Evolutionary conservation across 345 rosid species (phyloP).

Genomic region (Brassica juncea): DNA sequence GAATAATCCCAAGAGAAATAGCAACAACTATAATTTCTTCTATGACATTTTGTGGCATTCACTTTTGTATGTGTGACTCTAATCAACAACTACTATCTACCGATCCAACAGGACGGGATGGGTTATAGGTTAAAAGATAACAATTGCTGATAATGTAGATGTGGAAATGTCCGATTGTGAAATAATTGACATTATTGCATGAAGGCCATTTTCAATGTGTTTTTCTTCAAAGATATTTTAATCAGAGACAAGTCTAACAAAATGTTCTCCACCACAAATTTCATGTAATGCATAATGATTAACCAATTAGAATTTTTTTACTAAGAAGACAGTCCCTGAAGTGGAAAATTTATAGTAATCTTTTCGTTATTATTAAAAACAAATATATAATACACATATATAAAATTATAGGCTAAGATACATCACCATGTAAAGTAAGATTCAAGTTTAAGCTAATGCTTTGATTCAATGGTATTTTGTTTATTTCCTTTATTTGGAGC

Average conservation of each 20-base stretch:
- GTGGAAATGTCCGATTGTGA: not conserved
- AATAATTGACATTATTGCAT: not conserved
- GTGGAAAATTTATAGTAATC: slow-evolving; percentile 20
- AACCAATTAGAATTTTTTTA: slow-evolving; percentile 35
- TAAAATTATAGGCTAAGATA: slow-evolving; percentile 35
- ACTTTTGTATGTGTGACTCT: not conserved
- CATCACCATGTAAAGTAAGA: slow-evolving; percentile 41
- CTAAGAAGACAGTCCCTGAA: slow-evolving; percentile 27
- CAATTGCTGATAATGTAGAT: not conserved
- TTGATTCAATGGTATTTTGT: slow-evolving; percentile 40
- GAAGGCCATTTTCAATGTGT: slow-evolving; percentile 19
- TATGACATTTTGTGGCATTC: not conserved
- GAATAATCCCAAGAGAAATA: not conserved
- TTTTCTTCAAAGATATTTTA: slow-evolving; percentile 41
- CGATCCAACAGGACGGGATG: slow-evolving; percentile 6
- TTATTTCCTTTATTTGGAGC: slow-evolving; percentile 31
- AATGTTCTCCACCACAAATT: slow-evolving; percentile 15
- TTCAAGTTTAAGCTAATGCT: slow-evolving; percentile 46
- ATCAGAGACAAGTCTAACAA: slow-evolving; percentile 22
- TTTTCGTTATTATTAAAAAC: not conserved
- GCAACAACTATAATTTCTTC: too few species aligned
- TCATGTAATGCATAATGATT: slow-evolving; percentile 27
- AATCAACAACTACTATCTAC: not conserved
- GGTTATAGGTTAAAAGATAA: slow-evolving; percentile 15
- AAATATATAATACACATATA: slow-evolving; percentile 16